phyloP scores from a whole-genome alignment of 495 filamentous ascomycete species.

The Xylaria venustula region DNA sequence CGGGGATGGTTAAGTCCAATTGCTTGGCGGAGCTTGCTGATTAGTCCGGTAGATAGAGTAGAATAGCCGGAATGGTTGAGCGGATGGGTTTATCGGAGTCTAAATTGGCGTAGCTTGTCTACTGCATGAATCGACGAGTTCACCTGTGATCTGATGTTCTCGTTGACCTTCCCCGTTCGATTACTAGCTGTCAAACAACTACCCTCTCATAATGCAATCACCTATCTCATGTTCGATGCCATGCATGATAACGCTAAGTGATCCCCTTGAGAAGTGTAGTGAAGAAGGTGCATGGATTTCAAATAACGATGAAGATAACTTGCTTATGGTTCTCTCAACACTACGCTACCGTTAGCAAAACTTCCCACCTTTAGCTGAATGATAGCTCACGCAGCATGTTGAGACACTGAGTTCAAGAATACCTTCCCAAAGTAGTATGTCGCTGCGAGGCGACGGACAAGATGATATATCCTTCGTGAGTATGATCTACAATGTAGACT shows the following conservation, averaged over 20 bases:
- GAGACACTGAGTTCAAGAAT: neutral
- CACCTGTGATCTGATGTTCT: neutral
- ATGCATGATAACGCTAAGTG: too few species aligned
- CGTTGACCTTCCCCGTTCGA: constrained; percentile 3
- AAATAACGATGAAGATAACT: neutral
- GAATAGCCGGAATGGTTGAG: constrained; percentile 5
- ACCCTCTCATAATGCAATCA: neutral
- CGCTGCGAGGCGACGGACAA: neutral
- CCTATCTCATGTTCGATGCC: neutral
- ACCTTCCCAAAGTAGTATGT: neutral
- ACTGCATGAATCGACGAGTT: neutral
- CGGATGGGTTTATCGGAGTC: neutral
- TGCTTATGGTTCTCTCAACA: neutral
- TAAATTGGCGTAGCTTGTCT: neutral
- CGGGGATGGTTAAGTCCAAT: neutral
- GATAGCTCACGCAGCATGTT: neutral
- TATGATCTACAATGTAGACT: neutral
- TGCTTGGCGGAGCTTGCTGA: constrained; percentile 8
- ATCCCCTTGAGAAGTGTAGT: neutral
- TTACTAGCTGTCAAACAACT: neutral
- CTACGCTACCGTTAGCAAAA: neutral
- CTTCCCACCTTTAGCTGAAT: neutral
- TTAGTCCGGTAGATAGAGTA: constrained; percentile 14
- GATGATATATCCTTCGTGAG: neutral
- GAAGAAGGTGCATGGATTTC: neutral